phyloP scores from a whole-genome alignment of 305 asterid genomes.

The Solanum hybrid region DNA sequence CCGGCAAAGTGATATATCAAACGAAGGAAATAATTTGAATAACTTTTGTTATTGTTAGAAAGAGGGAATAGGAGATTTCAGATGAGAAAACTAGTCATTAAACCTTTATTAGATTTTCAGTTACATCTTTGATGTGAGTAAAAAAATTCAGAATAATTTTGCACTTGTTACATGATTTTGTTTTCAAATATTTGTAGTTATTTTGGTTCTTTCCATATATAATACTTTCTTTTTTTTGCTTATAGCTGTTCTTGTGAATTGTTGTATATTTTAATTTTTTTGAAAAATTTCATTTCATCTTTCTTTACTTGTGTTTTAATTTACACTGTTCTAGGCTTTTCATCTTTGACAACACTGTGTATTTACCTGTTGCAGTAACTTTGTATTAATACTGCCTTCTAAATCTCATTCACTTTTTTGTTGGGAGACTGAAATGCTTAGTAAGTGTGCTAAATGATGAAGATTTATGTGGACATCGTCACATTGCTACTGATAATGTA shows the following conservation, averaged over 20 bases:
- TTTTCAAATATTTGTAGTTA: neutral
- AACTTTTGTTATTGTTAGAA: neutral
- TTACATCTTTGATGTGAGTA: neutral
- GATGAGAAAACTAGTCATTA: neutral
- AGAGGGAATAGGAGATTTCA: neutral
- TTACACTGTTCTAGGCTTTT: neutral
- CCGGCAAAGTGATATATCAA: neutral
- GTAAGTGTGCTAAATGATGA: neutral
- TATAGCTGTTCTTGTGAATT: neutral
- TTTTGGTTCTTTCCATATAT: neutral
- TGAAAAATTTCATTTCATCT: neutral
- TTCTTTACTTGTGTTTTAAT: neutral
- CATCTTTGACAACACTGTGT: neutral
- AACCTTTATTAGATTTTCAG: neutral
- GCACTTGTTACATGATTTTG: neutral
- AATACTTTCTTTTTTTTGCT: neutral
- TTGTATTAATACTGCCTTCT: neutral
- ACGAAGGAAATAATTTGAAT: neutral
- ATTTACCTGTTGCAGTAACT: neutral
- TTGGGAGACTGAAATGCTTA: neutral
- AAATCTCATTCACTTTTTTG: neutral
- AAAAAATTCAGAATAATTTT: neutral
- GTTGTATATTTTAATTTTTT: neutral
- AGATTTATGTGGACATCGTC: neutral
- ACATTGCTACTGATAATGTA: neutral